These are phyloP conservation scores for Candida pseudocylindracea DNA, from an alignment of 1,139 yeast species.

Conservation along the genomic window DNA sequence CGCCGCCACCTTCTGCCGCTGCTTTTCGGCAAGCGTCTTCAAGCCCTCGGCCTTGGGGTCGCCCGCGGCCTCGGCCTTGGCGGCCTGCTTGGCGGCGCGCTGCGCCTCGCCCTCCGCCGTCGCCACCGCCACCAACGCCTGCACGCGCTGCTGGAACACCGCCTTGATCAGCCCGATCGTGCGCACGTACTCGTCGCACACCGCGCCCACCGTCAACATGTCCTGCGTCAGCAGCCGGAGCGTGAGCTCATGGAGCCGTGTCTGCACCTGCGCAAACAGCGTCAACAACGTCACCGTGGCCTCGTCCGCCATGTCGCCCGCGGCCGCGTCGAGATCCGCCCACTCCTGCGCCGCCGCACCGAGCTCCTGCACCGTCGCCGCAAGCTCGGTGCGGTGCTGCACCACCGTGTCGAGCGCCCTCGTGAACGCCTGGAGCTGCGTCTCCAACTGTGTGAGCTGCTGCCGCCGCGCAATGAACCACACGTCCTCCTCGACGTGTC, in stretches of 20 bases:
- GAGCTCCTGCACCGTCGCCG: slow-evolving; percentile 18
- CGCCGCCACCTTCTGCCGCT: slow-evolving; percentile 32
- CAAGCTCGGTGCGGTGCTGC: slow-evolving; percentile 53
- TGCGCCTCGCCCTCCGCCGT: slow-evolving; percentile 24
- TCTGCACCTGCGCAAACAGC: slow-evolving; percentile 50
- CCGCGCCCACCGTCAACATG: slow-evolving; percentile 64
- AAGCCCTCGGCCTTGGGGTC: slow-evolving; percentile 9
- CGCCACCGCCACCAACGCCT: slow-evolving; percentile 38
- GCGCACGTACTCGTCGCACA: slow-evolving; percentile 74
- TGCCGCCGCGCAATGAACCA: slow-evolving; percentile 50
- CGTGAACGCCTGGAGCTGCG: slow-evolving; percentile 45
- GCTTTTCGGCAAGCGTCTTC: slow-evolving; percentile 32
- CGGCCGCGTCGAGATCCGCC: slow-evolving; percentile 53
- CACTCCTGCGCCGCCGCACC: slow-evolving; percentile 47
- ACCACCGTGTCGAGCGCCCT: slow-evolving; percentile 58
- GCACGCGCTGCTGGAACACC: slow-evolving; percentile 56
- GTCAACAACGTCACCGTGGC: slow-evolving; percentile 30
- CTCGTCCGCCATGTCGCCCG: slow-evolving; percentile 6
- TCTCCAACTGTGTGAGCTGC: slow-evolving; percentile 52
- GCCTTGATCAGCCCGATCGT: slow-evolving; percentile 55
- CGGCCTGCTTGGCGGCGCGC: slow-evolving; percentile 28
- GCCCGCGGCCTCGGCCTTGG: slow-evolving; percentile 37
- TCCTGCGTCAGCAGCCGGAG: slow-evolving; percentile 75
- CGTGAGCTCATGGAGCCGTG: slow-evolving; percentile 47
- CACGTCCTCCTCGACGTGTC: slow-evolving; percentile 52